Evolutionary conservation across 164 flowering plant species (phyloP).

Genomic region (Santalum album): DNA sequence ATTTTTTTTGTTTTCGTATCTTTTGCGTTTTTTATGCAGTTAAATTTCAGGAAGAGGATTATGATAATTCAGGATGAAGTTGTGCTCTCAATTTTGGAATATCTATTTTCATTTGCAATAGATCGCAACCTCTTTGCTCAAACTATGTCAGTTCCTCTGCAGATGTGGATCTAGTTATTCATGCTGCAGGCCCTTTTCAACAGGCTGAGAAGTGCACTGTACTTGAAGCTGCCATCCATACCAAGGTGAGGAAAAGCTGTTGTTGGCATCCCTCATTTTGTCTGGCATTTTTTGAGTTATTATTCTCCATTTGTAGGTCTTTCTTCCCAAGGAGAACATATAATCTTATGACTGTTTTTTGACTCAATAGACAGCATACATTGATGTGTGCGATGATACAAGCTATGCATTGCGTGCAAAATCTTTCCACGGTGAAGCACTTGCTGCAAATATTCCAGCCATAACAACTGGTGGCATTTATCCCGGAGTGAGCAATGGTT

Average conservation of each 20-base stretch:
- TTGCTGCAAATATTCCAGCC: slow-evolving; percentile 79
- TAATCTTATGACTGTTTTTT: not conserved
- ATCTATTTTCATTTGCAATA: not conserved
- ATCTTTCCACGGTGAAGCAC: slow-evolving; percentile 56
- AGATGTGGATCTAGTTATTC: slow-evolving; percentile 94
- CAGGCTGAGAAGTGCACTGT: slow-evolving; percentile 72
- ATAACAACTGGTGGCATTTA: slow-evolving; percentile 92
- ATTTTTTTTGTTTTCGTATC: too few species aligned
- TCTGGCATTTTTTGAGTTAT: too few species aligned
- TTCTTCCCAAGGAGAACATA: too few species aligned
- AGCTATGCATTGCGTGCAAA: slow-evolving; percentile 69
- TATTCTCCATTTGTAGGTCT: not conserved
- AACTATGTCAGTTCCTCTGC: slow-evolving; percentile 8
- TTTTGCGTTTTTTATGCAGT: too few species aligned
- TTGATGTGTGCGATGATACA: slow-evolving; percentile 96
- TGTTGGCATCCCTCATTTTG: not conserved
- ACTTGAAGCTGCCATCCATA: slow-evolving; percentile 85
- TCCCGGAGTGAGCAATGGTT: slow-evolving; percentile 99
- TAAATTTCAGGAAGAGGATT: too few species aligned
- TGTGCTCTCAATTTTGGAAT: too few species aligned
- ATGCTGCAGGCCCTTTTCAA: slow-evolving; percentile 95
- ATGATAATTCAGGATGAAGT: too few species aligned
- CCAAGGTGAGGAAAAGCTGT: slow-evolving; percentile 72
- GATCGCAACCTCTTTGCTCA: not conserved
- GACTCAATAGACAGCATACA: slow-evolving; percentile 69